Evolutionary conservation across 805 yeast genomes (phyloP).

Genomic region (Suhomyces vadensis): DNA sequence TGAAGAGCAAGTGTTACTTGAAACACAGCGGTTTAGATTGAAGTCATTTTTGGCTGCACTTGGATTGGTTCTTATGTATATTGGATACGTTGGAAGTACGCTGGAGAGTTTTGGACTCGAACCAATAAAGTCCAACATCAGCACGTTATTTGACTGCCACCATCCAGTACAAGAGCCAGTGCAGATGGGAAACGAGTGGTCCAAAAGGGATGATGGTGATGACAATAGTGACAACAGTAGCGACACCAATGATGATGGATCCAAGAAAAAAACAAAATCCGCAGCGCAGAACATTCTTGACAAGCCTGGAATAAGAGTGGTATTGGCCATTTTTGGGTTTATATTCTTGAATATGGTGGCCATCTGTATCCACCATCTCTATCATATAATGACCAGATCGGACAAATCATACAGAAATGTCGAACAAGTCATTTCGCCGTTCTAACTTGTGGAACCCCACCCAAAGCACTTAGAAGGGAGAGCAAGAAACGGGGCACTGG

Average conservation of each 20-base stretch:
- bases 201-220: neutral
- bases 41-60: slow-evolving; percentile 1
- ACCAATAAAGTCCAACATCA: neutral
- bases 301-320: slow-evolving; percentile 31
- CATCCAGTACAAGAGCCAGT: neutral
- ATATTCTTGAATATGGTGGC: slow-evolving; percentile 37
- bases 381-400: slow-evolving; percentile 27
- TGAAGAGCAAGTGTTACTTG: slow-evolving; percentile 1
- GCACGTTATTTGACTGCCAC: neutral
- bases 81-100: neutral
- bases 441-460: slow-evolving; percentile 17
- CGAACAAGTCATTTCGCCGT: slow-evolving; percentile 40
- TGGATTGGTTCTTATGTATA: neutral
- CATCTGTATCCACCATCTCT: slow-evolving; percentile 41
- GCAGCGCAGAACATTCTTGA: slow-evolving; percentile 13
- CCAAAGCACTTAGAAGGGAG: no score
- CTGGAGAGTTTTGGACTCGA: neutral
- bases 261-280: slow-evolving; percentile 7
- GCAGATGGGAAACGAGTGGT: neutral
- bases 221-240: neutral
- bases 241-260: neutral
- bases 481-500: no score
- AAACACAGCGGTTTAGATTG: slow-evolving; percentile 2
- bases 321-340: slow-evolving; percentile 36
- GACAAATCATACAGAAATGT: slow-evolving; percentile 34